phyloP scores from a whole-genome alignment of 202 grass and related monocot genomes.

The Setaria viridis region DNA sequence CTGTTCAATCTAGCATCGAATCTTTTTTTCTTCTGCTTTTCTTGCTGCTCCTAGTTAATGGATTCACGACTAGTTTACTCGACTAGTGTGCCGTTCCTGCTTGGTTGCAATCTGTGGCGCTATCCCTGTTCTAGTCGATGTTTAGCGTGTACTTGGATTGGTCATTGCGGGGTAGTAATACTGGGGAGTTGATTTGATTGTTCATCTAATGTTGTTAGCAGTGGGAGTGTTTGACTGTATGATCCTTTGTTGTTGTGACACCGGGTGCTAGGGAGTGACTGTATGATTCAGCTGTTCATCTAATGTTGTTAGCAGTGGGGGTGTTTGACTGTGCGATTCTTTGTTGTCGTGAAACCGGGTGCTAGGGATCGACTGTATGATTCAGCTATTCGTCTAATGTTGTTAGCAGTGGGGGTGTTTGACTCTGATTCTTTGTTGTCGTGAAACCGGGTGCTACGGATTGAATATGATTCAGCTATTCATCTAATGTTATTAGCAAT shows the following conservation, averaged over 20 bases:
- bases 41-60: not conserved
- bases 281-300: not conserved
- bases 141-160: not conserved
- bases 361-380: not conserved
- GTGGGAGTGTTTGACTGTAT: not conserved
- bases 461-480: not conserved
- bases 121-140: not conserved
- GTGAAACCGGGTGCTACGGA: not conserved
- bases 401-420: not conserved
- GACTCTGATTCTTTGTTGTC: not conserved
- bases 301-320: not conserved
- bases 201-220: not conserved
- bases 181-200: not conserved
- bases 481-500: not conserved
- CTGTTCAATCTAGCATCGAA: not conserved
- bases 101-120: not conserved
- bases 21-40: not conserved
- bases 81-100: not conserved
- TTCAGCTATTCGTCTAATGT: not conserved
- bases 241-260: not conserved
- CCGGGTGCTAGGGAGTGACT: not conserved
- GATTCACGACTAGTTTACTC: not conserved
- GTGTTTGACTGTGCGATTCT: not conserved
- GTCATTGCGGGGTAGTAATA: slow-evolving; percentile 11
- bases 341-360: not conserved